Base-by-base conservation (phyloP, 768 basidiomycete species). In the Russula olivacea region DNA sequence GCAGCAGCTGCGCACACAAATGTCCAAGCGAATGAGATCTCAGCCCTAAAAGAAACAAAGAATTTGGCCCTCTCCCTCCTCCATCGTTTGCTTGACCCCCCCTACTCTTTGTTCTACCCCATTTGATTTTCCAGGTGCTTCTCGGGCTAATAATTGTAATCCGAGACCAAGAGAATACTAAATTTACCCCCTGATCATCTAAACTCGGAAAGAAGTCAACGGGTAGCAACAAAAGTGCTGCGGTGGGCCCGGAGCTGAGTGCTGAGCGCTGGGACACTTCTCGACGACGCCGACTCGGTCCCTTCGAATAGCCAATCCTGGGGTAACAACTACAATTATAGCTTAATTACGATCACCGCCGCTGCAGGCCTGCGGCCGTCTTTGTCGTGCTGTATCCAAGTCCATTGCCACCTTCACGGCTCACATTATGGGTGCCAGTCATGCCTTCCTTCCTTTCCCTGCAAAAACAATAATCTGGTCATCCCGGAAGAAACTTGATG, bases 401-500 rank as follows among this genome's bases (percentile, higher is more conserved):
- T 41, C 17, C 32, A 25, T 12, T 19, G 32, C 41, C 21, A 30
- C 50, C 47, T 54, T 63, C 36, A 50, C 40, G 45, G 8, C 32
- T 32, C 32, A 8, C 43, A 40, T 43, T 32, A 30, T 57, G 21
- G 45, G n/a, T 14, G 53, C 32, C 52, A 32, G 58, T 32, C 41
- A n/a, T 12, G n/a, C 43, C 19, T n/a, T 10, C 21, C n/a, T n/a
- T 51, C n/a, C 38, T 41, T 21, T n/a, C 21, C 8, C n/a, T 21
- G 14, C 10, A 50, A 30, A 28, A 45, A 48, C 8, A 3, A 36
- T 52, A 50, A 58, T 25, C 43, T 58, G 62, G 58, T 28, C 21
- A 49, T 40, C 51, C 47, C 43, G 62, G 51, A 53, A 52, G n/a
- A 47, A n/a, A 1, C 52, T 38, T 30, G 34, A 63, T 36, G 41